Base-by-base conservation (phyloP, 495 filamentous ascomycete species). In the Aspergillus carlsbadensis region DNA sequence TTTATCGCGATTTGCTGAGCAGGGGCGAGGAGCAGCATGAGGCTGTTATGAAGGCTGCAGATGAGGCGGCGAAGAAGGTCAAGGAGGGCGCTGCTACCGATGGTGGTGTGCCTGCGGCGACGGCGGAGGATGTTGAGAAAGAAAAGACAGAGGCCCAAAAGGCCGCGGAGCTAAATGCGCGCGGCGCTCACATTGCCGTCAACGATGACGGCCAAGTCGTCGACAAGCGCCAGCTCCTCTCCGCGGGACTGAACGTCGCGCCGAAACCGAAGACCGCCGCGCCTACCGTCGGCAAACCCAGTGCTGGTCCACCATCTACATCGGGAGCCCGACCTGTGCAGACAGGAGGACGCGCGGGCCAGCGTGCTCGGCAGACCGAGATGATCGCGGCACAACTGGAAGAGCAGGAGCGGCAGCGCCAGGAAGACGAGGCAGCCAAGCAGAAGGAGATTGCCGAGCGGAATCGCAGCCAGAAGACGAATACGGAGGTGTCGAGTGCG, bases 191-290 rank as follows among this genome's bases (percentile, higher is more conserved):
- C 13, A 81, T 96, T 56, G 78, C 84, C 13, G 70, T 96, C 61
- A 98, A 97, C 63, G 94, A 98, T 58, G 94, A 98, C 43, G 94
- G 95, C 0, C 85, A 95, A 65, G 87, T 98, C 4, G 88, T 96
- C 17, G 94, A 98, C 65, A 97, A 96, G 77, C 82, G 93, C 18
- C 89, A 97, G 64, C 73, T 98, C 15, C 80, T 98, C 13, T 86
- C 82, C 44, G 93, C 92, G 10, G 94, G 94, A 40, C 73, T 98
- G 37, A 98, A 98, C 56, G 78, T 97, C 13, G 81, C 79, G 17
- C 77, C 85, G 7, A 88, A 85, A 60, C 77, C 81, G 11, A 84
- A 81, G 59, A 8, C 60, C 2, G 49, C 72, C 21, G 48, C 44
- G 2, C 18, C 39, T 17, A 54, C 72, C 20, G 63, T 77, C 29